A percentile compares a stretch with the other conserved stretches of the same genome.
phyloP scores from a whole-genome alignment of 2,329 filamentous ascomycete species.

The Fusarium chlamydosporum region DNA sequence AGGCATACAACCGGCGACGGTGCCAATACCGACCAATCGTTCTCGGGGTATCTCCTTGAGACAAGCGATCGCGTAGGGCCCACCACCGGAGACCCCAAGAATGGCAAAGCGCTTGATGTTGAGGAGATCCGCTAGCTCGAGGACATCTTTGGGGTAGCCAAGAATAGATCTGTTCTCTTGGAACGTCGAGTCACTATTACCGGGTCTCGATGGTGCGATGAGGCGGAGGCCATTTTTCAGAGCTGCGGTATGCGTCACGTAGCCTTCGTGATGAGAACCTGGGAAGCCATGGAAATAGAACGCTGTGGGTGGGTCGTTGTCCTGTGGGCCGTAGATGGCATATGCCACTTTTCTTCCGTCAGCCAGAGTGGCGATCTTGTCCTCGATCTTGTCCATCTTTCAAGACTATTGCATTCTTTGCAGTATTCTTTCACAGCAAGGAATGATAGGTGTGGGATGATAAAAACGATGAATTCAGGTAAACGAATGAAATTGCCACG shows the following conservation, averaged over 20 bases:
- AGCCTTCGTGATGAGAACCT: constrained; percentile 36
- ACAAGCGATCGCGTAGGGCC: constrained; percentile 33
- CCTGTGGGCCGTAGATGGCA: constrained; percentile 27
- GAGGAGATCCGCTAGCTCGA: constrained; percentile 5
- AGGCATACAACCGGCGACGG: constrained; percentile 31
- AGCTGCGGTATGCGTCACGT: constrained; percentile 8
- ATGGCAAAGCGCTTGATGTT: not conserved
- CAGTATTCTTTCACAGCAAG: too few species aligned
- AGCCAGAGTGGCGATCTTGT: constrained; percentile 15
- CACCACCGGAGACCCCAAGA: constrained; percentile 32
- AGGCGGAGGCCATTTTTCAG: constrained; percentile 12
- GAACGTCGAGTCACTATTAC: constrained; percentile 31
- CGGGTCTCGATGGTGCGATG: constrained; percentile 26
- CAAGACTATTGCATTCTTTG: too few species aligned
- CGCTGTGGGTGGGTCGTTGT: constrained; percentile 10
- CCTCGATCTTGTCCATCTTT: constrained; percentile 16
- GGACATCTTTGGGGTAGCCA: constrained; percentile 20
- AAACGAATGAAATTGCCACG: too few species aligned
- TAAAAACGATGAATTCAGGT: too few species aligned
- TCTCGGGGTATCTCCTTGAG: constrained; percentile 16
- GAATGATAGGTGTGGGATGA: too few species aligned
- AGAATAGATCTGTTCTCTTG: constrained; percentile 20
- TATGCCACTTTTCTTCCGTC: constrained; percentile 33
- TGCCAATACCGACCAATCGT: constrained; percentile 15
- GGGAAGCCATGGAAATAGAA: constrained; percentile 39